Evolutionary conservation across 2,329 filamentous ascomycete genomes (phyloP), one percentile per base, ranked within the genome.

Genomic region (Apiospora marii): DNA sequence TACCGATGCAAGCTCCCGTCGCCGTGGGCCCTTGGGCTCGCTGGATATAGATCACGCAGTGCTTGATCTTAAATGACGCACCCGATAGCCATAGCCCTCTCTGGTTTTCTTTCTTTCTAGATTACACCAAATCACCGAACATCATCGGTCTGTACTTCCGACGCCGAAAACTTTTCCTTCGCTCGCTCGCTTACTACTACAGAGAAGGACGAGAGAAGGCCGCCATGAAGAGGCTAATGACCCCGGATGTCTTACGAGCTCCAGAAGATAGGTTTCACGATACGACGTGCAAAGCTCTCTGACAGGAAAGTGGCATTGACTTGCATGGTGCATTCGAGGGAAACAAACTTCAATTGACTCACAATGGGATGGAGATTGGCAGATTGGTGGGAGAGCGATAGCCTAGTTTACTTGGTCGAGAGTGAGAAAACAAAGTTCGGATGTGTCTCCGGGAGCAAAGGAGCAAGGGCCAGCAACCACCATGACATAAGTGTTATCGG

Each of bases 261-360:
- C 34, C 34, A 64, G 58, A n/a, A 41, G 30, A n/a, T 49, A 12
- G 19, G 58, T 64, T 64, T 64, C 58, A 64, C 58, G 58, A 64
- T 64, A 64, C 58, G 58, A 64, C n/a, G 34, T 64, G 58, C n/a
- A 64, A 64, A 64, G 58, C 58, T 41, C 58, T 41, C 58, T 41
- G 58, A 64, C 58, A 64, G 34, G 34, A 64, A 61, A 64, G 41
- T 64, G 30, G 34, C 34, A 41, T 64, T 34, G 34, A 64, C 58
- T 64, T 41, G 58, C 58, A 46, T 44, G 5, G 53, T 34, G 67
- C 27, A 48, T 61, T 22, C 30, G 19, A 61, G 14, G 43, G 67
- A 68, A 48, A 68, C 67, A 68, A 68, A 68, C 67, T 68, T 68
- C 67, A 68, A 68, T 68, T 68, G 67, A 68, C 43, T 68, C 67